Evolutionary conservation across 2,329 filamentous ascomycete species (phyloP).

Genomic region (Apiospora phragmitis): DNA sequence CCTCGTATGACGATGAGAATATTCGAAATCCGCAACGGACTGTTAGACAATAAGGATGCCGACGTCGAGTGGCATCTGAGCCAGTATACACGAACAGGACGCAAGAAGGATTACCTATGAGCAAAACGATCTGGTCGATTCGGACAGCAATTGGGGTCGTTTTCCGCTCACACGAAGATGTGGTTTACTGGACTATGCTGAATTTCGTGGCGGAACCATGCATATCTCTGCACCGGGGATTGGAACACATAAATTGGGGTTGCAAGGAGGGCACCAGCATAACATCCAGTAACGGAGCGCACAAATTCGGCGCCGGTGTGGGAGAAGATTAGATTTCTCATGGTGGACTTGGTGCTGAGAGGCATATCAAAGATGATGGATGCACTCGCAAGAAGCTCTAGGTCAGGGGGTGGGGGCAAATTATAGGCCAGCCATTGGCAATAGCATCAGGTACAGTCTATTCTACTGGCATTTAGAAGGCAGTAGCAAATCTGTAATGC

Average conservation of each 20-base stretch:
- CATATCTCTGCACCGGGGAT: slow-evolving; percentile 23
- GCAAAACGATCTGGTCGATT: not conserved
- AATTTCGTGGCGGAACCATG: slow-evolving; percentile 22
- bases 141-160: not conserved
- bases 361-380: not conserved
- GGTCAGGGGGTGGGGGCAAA: not conserved
- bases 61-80: slow-evolving; percentile 97
- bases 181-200: slow-evolving; percentile 23
- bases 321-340: not conserved
- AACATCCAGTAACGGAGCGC: slow-evolving; percentile 17
- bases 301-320: slow-evolving; percentile 17
- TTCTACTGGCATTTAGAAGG: not conserved
- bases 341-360: not conserved
- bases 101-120: slow-evolving; percentile 95
- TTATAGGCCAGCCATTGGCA: not conserved
- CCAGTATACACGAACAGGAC: slow-evolving; percentile 89
- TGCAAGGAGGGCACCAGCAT: slow-evolving; percentile 15
- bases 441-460: not conserved
- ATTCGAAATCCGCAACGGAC: slow-evolving; percentile 90
- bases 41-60: slow-evolving; percentile 90
- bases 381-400: not conserved
- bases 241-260: slow-evolving; percentile 19
- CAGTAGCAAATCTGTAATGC: not conserved
- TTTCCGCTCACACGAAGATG: slow-evolving; percentile 21
- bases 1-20: slow-evolving; percentile 96